A percentile compares a stretch with the other conserved stretches of the same genome.
These are phyloP conservation scores for Tetradesmus lagerheimii DNA, from an alignment of 139 green algal genomes.

Conservation along the genomic window DNA sequence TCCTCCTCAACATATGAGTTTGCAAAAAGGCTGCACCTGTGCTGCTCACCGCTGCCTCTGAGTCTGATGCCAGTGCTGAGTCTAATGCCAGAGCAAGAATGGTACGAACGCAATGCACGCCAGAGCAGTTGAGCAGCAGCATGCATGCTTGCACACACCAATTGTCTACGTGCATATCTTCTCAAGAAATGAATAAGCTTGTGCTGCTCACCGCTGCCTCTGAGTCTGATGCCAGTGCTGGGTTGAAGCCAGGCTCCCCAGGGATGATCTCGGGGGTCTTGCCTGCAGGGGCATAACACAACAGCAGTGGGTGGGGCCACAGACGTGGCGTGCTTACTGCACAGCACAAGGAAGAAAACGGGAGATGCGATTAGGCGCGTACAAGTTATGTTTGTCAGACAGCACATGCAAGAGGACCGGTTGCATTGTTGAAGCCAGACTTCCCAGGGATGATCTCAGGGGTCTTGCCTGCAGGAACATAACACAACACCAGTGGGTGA, in stretches of 20 bases:
- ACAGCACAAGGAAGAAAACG: too few relatives aligned
- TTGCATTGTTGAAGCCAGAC: conserved; percentile 43
- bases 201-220: conserved; percentile 34
- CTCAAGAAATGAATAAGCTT: conserved; percentile 14
- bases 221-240: conserved; percentile 43
- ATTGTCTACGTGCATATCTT: too few relatives aligned
- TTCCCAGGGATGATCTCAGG: conserved; percentile 37
- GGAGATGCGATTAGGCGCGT: too few relatives aligned
- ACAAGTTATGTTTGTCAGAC: too few relatives aligned
- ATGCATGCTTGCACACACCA: too few relatives aligned
- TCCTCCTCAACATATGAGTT: too few relatives aligned
- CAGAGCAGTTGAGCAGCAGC: neutral
- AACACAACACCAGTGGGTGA: neutral
- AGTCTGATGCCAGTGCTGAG: conserved; percentile 23
- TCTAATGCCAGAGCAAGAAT: too few relatives aligned
- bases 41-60: conserved; percentile 25
- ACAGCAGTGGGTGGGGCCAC: neutral
- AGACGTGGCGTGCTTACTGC: too few relatives aligned
- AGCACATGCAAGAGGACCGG: too few relatives aligned
- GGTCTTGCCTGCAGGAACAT: conserved; percentile 32
- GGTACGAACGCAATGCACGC: too few relatives aligned
- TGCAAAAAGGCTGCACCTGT: too few relatives aligned
- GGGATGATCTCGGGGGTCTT: conserved; percentile 48
- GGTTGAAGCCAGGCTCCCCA: conserved; percentile 35
- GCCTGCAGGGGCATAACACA: conserved; percentile 6